Percentiles rank a stretch among this genome's conserved stretches.
phyloP scores from a whole-genome alignment of 768 basidiomycete species.

The Termitomyces sp. region DNA sequence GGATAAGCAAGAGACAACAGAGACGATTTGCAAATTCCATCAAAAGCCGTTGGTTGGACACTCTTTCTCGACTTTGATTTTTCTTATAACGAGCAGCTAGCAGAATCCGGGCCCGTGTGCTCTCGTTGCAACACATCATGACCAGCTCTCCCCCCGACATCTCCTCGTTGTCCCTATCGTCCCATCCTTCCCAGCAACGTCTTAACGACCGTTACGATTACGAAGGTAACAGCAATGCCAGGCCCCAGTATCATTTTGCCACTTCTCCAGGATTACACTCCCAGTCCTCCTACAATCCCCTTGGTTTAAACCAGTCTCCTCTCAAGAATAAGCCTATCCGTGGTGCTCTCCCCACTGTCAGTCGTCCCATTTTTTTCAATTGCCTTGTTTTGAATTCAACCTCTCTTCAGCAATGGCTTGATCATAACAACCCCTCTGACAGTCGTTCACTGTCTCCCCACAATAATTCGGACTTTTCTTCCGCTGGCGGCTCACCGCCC shows the following conservation, averaged over 20 bases:
- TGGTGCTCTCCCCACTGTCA: conserved; percentile 68
- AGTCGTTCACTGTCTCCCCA: conserved; percentile 79
- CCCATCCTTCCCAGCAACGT: conserved; percentile 72
- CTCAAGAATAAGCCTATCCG: conserved; percentile 72
- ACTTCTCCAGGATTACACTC: conserved; percentile 51
- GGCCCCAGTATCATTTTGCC: conserved; percentile 67
- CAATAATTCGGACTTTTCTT: conserved; percentile 87
- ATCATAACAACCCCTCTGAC: conserved; percentile 52
- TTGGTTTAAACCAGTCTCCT: conserved; percentile 59
- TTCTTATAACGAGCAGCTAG: conserved; percentile 28
- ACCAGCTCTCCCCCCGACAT: conserved; percentile 79
- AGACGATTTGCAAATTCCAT: conserved; percentile 15
- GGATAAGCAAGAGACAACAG: conserved; percentile 30
- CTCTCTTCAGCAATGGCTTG: conserved; percentile 76
- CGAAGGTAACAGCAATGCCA: conserved; percentile 52
- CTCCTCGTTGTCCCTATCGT: conserved; percentile 67
- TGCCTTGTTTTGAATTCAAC: conserved; percentile 9
- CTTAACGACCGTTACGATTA: conserved; percentile 85
- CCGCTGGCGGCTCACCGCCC: conserved; percentile 73
- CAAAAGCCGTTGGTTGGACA: conserved; percentile 11
- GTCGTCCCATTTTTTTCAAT: conserved; percentile 28
- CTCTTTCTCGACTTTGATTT: conserved; percentile 21
- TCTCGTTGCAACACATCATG: conserved; percentile 48
- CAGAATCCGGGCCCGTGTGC: conserved; percentile 18
- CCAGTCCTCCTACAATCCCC: conserved; percentile 55